phyloP scores from a whole-genome alignment of 2,329 filamentous ascomycete genomes.

The Penicillium sumatraense region DNA sequence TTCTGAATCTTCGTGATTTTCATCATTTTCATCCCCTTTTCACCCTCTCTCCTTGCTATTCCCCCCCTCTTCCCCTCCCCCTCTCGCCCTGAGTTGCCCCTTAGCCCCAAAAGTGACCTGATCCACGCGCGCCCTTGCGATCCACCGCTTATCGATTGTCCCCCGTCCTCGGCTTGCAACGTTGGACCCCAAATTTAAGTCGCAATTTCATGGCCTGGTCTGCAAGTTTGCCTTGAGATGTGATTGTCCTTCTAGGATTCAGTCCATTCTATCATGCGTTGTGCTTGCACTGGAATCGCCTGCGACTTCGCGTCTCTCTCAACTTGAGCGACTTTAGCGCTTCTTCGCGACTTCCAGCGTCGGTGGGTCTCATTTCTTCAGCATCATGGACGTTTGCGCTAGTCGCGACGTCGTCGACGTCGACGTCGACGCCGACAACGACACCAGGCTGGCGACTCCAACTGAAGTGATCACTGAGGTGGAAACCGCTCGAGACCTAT shows the following conservation, averaged over 20 bases:
- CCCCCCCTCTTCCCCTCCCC: slow-evolving; percentile 17
- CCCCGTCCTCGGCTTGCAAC: background rate
- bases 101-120: slow-evolving; percentile 1
- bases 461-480: slow-evolving; percentile 13
- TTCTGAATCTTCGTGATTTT: background rate
- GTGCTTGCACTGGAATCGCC: slow-evolving; percentile 30
- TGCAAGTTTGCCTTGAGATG: slow-evolving; percentile 32
- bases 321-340: no score
- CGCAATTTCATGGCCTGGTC: slow-evolving; percentile 32
- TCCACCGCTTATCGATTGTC: slow-evolving; percentile 24
- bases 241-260: slow-evolving; percentile 28
- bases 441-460: background rate
- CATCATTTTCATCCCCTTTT: background rate
- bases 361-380: background rate
- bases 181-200: background rate
- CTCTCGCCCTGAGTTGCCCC: slow-evolving; percentile 19
- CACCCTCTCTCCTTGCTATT: slow-evolving; percentile 9
- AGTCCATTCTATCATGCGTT: slow-evolving; percentile 38
- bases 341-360: background rate
- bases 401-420: background rate
- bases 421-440: background rate
- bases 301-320: slow-evolving; percentile 36
- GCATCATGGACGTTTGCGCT: background rate
- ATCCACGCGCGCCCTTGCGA: slow-evolving; percentile 29
- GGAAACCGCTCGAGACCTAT: slow-evolving; percentile 30